phyloP scores from a whole-genome alignment of 2,329 filamentous ascomycete genomes.

The Coleophoma crateriformis region DNA sequence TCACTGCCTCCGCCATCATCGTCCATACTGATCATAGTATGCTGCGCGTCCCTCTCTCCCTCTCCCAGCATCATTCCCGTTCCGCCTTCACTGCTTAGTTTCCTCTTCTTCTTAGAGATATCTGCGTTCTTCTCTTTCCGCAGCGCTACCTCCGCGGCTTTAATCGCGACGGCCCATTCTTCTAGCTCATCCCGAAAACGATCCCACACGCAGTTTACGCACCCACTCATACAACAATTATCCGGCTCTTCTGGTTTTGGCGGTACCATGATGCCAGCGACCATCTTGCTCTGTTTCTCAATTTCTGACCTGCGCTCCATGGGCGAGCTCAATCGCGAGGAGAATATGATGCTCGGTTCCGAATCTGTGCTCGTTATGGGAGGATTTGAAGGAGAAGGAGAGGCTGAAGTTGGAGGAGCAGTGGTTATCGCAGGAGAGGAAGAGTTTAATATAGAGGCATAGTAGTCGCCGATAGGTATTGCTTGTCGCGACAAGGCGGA shows the following conservation, averaged over 20 bases:
- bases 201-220: constrained; percentile 97
- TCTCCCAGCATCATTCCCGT: constrained; percentile 24
- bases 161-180: constrained; percentile 67
- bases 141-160: constrained; percentile 55
- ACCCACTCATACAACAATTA: constrained; percentile 99
- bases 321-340: constrained; percentile 70
- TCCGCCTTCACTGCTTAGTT: constrained; percentile 21
- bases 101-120: constrained; percentile 16
- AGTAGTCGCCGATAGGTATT: constrained; percentile 52
- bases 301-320: constrained; percentile 59
- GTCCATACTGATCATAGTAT: constrained; percentile 59
- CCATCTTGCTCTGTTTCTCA: constrained; percentile 50
- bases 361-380: constrained; percentile 4
- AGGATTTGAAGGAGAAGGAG: constrained; percentile 1
- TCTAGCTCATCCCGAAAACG: constrained; percentile 87
- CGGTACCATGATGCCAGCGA: constrained; percentile 79
- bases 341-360: constrained; percentile 70
- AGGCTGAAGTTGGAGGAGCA: constrained; percentile 14
- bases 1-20: constrained; percentile 75
- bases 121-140: constrained; percentile 26
- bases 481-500: constrained; percentile 18
- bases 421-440: constrained; percentile 25
- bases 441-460: constrained; percentile 47
- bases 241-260: constrained; percentile 85
- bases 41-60: constrained; percentile 27